A percentile compares a stretch with the other conserved stretches of the same genome.
These are phyloP conservation scores for Sugiyamaella lignohabitans DNA, from an alignment of 805 yeast genomes.

Conservation along the genomic window DNA sequence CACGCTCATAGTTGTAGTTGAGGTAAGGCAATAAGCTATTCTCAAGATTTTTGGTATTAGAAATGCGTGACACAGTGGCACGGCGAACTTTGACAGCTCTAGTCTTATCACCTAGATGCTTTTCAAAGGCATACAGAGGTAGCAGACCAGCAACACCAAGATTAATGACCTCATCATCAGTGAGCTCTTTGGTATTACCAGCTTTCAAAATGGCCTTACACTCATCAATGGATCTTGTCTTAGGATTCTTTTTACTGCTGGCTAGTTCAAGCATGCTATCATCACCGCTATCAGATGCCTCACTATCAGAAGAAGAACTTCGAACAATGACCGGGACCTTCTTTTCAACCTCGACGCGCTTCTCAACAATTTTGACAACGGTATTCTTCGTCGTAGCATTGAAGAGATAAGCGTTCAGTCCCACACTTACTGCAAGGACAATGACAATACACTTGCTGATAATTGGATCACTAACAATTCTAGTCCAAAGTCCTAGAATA, in stretches of 20 bases:
- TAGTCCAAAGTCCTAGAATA: slow-evolving; percentile 49
- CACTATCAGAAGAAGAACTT: slow-evolving; percentile 8
- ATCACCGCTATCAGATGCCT: slow-evolving; percentile 26
- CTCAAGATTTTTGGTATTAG: slow-evolving; percentile 74
- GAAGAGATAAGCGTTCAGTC: slow-evolving; percentile 76
- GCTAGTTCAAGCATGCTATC: slow-evolving; percentile 32
- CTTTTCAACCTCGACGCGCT: slow-evolving; percentile 24
- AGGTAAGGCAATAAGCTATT: slow-evolving; percentile 68
- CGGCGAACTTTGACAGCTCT: slow-evolving; percentile 95
- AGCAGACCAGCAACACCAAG: slow-evolving; percentile 70
- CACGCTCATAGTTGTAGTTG: slow-evolving; percentile 88
- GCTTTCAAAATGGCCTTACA: slow-evolving; percentile 55
- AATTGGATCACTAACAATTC: slow-evolving; percentile 70
- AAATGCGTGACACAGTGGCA: slow-evolving; percentile 76
- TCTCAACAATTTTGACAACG: slow-evolving; percentile 28
- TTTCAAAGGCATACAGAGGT: slow-evolving; percentile 91
- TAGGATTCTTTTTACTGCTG: slow-evolving; percentile 7
- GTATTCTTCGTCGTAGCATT: slow-evolving; percentile 54
- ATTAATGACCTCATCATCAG: slow-evolving; percentile 65
- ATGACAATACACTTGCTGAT: slow-evolving; percentile 71
- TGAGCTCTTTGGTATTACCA: slow-evolving; percentile 61
- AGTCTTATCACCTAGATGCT: slow-evolving; percentile 77
- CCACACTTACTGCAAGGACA: slow-evolving; percentile 66
- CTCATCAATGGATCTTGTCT: slow-evolving; percentile 45
- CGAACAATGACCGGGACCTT: slow-evolving; percentile 27